A percentile compares a stretch with the other conserved stretches of the same genome.
These are phyloP conservation scores for Phytophthora rubi DNA, from an alignment of 352 stramenopile genomes.

Conservation along the genomic window DNA sequence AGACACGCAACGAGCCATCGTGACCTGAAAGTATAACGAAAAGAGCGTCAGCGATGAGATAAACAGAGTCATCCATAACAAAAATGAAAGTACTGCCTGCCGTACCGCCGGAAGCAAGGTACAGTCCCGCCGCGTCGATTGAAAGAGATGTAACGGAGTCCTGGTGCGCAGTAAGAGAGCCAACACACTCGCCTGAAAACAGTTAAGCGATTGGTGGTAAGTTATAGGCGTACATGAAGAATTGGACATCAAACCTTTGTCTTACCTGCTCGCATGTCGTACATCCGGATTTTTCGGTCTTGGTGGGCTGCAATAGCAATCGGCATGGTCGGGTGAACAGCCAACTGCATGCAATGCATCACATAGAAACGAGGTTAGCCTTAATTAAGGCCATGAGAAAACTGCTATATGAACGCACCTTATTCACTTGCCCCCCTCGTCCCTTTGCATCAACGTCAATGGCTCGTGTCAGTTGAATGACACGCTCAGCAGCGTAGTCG, in stretches of 20 bases:
- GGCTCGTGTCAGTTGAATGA: slow-evolving; percentile 75
- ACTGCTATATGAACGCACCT: slow-evolving; percentile 36
- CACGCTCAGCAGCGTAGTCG: slow-evolving; percentile 78
- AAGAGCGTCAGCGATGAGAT: slow-evolving; percentile 7
- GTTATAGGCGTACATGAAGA: background rate
- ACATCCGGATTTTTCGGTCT: slow-evolving; percentile 86
- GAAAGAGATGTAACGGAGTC: slow-evolving; percentile 83
- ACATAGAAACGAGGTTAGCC: slow-evolving; percentile 4
- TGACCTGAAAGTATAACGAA: slow-evolving; percentile 50
- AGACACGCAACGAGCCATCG: slow-evolving; percentile 85
- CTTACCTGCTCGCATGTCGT: slow-evolving; percentile 77
- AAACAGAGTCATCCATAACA: background rate
- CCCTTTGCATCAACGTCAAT: slow-evolving; percentile 72
- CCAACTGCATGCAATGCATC: slow-evolving; percentile 32
- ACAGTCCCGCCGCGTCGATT: slow-evolving; percentile 77
- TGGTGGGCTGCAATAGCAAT: slow-evolving; percentile 83
- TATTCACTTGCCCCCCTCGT: slow-evolving; percentile 79
- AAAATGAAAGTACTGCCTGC: background rate
- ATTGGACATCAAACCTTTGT: background rate
- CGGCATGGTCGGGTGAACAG: slow-evolving; percentile 85
- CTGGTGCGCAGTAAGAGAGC: slow-evolving; percentile 79
- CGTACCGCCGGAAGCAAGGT: slow-evolving; percentile 76
- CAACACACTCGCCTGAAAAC: slow-evolving; percentile 73
- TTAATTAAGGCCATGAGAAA: background rate
- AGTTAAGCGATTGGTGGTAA: background rate